phyloP scores from a whole-genome alignment of 805 yeast species.

The Myxozyma sirexii region DNA sequence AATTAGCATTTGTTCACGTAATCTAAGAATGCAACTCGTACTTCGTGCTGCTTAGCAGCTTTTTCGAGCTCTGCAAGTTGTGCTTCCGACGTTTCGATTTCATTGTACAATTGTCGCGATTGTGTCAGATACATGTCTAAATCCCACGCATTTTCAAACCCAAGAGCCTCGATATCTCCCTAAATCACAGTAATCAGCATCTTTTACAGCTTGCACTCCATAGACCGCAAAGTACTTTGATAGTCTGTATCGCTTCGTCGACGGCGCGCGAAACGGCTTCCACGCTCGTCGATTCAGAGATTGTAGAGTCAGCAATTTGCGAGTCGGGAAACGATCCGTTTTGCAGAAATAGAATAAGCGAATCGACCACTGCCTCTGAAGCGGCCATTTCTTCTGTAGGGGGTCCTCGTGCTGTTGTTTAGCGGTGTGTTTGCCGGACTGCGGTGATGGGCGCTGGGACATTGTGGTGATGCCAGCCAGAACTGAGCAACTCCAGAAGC shows the following conservation, averaged over 20 bases:
- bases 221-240: conserved; percentile 11
- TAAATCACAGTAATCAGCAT: not conserved
- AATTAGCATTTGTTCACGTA: no score
- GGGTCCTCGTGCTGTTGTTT: not conserved
- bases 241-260: conserved; percentile 15
- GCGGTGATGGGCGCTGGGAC: not conserved
- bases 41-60: conserved; percentile 20
- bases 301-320: conserved; percentile 8
- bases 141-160: conserved; percentile 20
- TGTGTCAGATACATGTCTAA: conserved; percentile 22
- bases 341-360: conserved; percentile 21
- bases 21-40: no score
- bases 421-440: not conserved
- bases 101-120: conserved; percentile 4
- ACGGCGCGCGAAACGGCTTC: conserved; percentile 7
- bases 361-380: conserved; percentile 5
- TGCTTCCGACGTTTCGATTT: conserved; percentile 13
- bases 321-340: conserved; percentile 28
- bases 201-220: not conserved
- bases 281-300: conserved; percentile 18
- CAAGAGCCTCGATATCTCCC: conserved; percentile 19
- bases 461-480: no score
- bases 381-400: conserved; percentile 1
- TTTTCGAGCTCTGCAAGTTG: conserved; percentile 6
- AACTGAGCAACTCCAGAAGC: no score